phyloP scores from a whole-genome alignment of 768 basidiomycete species.

The Tricholomella constricta region DNA sequence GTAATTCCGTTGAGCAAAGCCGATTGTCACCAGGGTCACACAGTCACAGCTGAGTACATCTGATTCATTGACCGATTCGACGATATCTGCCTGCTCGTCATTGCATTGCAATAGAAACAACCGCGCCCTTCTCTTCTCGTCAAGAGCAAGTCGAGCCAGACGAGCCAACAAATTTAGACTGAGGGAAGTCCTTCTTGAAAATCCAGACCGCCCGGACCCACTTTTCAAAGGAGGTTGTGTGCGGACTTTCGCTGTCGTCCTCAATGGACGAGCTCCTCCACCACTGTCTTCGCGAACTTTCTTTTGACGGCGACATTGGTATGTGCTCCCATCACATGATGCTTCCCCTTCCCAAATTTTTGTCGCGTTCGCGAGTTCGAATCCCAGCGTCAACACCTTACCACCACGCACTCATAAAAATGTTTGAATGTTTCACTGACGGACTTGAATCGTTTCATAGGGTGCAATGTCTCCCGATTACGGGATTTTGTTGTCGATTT shows the following conservation, averaged over 20 bases:
- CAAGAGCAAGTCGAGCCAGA: constrained; percentile 16
- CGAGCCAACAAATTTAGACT: background rate
- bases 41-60: constrained; percentile 13
- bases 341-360: constrained; percentile 9
- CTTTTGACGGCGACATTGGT: constrained; percentile 92
- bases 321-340: constrained; percentile 44
- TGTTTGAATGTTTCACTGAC: constrained; percentile 17
- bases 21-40: constrained; percentile 15
- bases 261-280: constrained; percentile 84
- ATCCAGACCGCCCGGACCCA: background rate
- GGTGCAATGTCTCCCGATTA: constrained; percentile 73
- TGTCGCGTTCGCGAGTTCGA: constrained; percentile 42
- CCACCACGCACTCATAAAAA: constrained; percentile 11
- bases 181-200: background rate
- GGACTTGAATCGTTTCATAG: constrained; percentile 38
- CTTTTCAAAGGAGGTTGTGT: background rate
- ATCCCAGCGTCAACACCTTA: constrained; percentile 33
- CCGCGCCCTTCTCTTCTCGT: constrained; percentile 12
- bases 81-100: constrained; percentile 9
- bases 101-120: constrained; percentile 8
- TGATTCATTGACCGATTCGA: constrained; percentile 14
- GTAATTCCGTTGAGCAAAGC: constrained; percentile 20
- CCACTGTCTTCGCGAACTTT: constrained; percentile 81
- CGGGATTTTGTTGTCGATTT: constrained; percentile 70
- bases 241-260: background rate